Evolutionary conservation across 352 stramenopile genomes (phyloP).

Genomic region (Phytophthora agathidicida): DNA sequence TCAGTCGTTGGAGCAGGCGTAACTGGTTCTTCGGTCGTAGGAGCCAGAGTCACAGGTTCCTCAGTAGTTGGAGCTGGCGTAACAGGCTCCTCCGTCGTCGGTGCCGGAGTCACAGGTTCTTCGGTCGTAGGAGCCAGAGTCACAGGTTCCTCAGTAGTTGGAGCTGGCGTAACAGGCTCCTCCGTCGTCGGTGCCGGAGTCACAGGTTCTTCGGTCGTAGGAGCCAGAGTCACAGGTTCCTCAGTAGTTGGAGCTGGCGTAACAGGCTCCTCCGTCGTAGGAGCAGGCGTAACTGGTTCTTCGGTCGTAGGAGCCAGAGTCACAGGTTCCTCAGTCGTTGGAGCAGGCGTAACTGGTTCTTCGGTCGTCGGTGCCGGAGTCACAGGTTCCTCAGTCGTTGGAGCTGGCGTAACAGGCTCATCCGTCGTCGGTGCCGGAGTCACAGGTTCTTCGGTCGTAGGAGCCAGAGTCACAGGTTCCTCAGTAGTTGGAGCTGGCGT

Average conservation of each 20-base stretch:
- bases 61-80: too few species aligned
- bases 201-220: neutral
- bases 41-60: too few species aligned
- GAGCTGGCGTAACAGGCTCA: neutral
- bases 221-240: neutral
- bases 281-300: neutral
- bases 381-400: neutral
- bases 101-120: neutral
- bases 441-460: neutral
- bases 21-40: neutral
- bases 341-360: neutral
- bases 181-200: constrained; percentile 1
- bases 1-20: neutral
- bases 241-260: constrained; percentile 3
- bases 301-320: neutral
- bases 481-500: neutral
- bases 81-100: neutral
- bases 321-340: neutral
- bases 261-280: neutral
- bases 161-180: neutral
- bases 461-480: neutral
- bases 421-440: constrained; percentile 8
- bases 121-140: neutral
- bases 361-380: neutral
- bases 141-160: neutral